Evolutionary conservation across 768 basidiomycete genomes (phyloP).

Genomic region (Phylloporus scabripes): DNA sequence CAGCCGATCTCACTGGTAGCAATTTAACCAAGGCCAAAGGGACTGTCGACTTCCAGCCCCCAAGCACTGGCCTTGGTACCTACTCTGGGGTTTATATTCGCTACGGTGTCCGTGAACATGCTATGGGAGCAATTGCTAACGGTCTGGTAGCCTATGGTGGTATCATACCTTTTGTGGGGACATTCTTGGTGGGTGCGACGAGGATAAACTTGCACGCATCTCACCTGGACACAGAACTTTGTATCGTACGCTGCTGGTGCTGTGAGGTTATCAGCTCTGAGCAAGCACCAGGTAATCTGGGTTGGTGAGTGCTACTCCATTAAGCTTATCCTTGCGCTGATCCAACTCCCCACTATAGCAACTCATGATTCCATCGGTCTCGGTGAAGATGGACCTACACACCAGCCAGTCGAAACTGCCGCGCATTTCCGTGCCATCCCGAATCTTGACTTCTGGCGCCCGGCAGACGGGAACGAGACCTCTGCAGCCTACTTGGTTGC

Average conservation of each 20-base stretch:
- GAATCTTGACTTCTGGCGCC: slow-evolving; percentile 89
- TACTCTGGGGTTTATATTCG: slow-evolving; percentile 90
- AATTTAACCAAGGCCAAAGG: slow-evolving; percentile 86
- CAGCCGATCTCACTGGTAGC: slow-evolving; percentile 87
- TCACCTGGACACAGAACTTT: slow-evolving; percentile 59
- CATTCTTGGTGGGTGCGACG: slow-evolving; percentile 67
- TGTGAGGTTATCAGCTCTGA: slow-evolving; percentile 85
- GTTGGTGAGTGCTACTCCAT: slow-evolving; percentile 52
- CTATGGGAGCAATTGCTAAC: slow-evolving; percentile 94
- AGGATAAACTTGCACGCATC: not conserved
- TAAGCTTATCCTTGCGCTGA: not conserved
- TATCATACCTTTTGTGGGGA: slow-evolving; percentile 85
- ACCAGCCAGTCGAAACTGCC: slow-evolving; percentile 90
- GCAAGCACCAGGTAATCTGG: slow-evolving; percentile 89
- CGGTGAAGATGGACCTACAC: slow-evolving; percentile 93
- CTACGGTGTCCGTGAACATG: slow-evolving; percentile 97
- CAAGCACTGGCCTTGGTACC: slow-evolving; percentile 74
- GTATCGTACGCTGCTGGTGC: slow-evolving; percentile 93
- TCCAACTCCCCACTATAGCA: slow-evolving; percentile 37
- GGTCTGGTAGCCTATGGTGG: slow-evolving; percentile 87
- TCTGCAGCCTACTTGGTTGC: slow-evolving; percentile 85
- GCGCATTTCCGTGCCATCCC: slow-evolving; percentile 84
- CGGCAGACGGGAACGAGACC: slow-evolving; percentile 96
- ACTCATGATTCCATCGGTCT: slow-evolving; percentile 94
- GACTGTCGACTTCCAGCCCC: slow-evolving; percentile 88